Percentiles rank a stretch among this genome's conserved stretches.
Conservation (phyloP, 2,329 filamentous ascomycete species). For the Cryphonectria parasitica region DNA sequence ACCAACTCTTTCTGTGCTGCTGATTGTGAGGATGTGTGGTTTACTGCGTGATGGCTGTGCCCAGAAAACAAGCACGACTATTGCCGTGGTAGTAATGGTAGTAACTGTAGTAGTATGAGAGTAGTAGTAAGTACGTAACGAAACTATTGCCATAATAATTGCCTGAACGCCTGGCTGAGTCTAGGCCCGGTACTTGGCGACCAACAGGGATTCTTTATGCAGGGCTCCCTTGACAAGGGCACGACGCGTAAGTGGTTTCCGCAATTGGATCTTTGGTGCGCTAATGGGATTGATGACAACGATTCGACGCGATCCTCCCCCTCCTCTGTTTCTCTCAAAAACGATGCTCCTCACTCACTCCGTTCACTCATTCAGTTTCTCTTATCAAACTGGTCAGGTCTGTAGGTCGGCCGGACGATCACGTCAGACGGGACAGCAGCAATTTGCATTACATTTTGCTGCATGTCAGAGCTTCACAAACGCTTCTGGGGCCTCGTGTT, state of each 20-base stretch:
- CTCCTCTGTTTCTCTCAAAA: background rate
- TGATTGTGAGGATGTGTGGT: background rate
- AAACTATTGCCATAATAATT: too few relatives aligned
- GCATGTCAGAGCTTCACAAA: background rate
- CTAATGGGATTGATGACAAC: background rate
- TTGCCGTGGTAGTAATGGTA: too few relatives aligned
- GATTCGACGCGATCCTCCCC: background rate
- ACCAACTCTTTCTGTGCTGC: background rate
- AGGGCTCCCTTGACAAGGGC: background rate
- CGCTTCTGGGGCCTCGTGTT: background rate
- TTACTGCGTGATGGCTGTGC: too few relatives aligned
- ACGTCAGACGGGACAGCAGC: background rate
- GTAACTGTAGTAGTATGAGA: too few relatives aligned
- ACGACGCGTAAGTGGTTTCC: conserved; percentile 9
- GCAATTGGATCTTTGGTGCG: background rate
- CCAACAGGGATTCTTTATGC: background rate
- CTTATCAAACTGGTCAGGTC: background rate
- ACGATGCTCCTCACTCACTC: background rate
- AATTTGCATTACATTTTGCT: background rate
- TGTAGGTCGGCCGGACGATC: background rate
- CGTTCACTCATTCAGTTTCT: background rate
- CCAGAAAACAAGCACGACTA: too few relatives aligned
- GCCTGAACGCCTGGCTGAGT: background rate
- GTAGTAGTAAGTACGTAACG: too few relatives aligned
- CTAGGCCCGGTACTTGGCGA: background rate